A percentile compares a stretch with the other conserved stretches of the same genome.
These are phyloP conservation scores for Debaryomyces psychrophilus DNA, from an alignment of 1,139 yeast species.

Conservation along the genomic window DNA sequence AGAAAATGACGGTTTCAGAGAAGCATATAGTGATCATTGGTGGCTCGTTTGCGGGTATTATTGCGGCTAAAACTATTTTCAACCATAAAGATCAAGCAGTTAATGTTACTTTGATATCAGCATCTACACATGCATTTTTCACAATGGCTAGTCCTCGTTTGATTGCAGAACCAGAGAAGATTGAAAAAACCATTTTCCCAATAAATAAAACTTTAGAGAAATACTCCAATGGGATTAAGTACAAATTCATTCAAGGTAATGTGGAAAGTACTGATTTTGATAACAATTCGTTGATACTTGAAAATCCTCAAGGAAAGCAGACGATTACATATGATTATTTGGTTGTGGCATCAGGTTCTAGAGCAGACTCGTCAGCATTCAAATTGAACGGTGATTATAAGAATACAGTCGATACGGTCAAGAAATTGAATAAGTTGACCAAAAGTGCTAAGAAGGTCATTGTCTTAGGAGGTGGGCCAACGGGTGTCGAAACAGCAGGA, in stretches of 20 bases:
- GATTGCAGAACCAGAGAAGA: constrained; percentile 27
- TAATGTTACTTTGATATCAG: constrained; percentile 22
- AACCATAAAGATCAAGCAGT: constrained; percentile 21
- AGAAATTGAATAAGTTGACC: constrained; percentile 19
- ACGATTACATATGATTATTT: constrained; percentile 31
- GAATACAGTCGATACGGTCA: constrained; percentile 19
- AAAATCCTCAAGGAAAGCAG: constrained; percentile 15
- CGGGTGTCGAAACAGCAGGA: constrained; percentile 46
- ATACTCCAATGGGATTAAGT: constrained; percentile 16
- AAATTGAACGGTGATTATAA: constrained; percentile 26
- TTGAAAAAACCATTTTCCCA: constrained; percentile 23
- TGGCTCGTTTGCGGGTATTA: constrained; percentile 30
- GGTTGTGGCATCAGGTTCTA: constrained; percentile 38
- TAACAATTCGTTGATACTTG: constrained; percentile 9
- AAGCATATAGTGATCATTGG: constrained; percentile 28
- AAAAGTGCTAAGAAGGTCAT: constrained; percentile 31
- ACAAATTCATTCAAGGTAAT: constrained; percentile 25
- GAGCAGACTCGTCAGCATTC: constrained; percentile 27
- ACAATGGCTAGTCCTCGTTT: constrained; percentile 37
- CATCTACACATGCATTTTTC: constrained; percentile 23
- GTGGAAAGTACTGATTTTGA: constrained; percentile 30
- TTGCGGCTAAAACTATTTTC: constrained; percentile 21
- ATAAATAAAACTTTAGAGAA: constrained; percentile 22
- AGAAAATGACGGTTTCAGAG: neutral
- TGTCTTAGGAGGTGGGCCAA: constrained; percentile 43